Evolutionary conservation across 768 basidiomycete genomes (phyloP), one percentile per base, ranked within the genome.

Genomic region (Candolleomyces eurysporus): DNA sequence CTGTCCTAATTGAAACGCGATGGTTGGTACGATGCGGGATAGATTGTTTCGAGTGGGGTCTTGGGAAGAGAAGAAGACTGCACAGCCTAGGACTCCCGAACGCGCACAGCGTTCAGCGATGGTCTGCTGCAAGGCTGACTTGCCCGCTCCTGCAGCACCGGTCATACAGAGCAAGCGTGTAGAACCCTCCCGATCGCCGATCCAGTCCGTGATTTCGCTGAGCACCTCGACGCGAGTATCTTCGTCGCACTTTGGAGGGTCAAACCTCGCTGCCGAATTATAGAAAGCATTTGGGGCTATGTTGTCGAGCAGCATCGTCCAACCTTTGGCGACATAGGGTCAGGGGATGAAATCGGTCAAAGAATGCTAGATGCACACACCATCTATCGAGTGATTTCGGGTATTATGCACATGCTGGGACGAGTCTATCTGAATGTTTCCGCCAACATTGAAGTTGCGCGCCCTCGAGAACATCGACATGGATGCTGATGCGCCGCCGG

Each of bases 141-240:
- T 59, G 30, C 58, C 58, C 4, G 58, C 43, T 8, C 58, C 58
- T 19, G 58, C 58, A 39, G 58, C 48, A 14, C 58, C 58, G 19
- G 30, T 52, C 32, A 59, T 21, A 30, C 58, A 59, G 14, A 59
- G 36, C 42, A 59, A 22, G 14, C 36, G n/a, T 17, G 6, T 36
- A 17, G 54, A 9, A 4, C 11, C 36, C 10, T 55, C 53, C 30
- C 42, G 56, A 13, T 48, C 45, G n/a, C 22, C 5, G 5, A 57
- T 21, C 56, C 56, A 57, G 19, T 21, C 30, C 56, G 45, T 45
- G 43, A 46, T 45, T 14, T 57, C 40, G n/a, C 45, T 26, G 9
- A 17, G 6, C 40, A 57, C 56, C 9, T 32, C 32, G 32, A 32
- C 32, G 32, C 32, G 32, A 32, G 32, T 32, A 32, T 32, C 32